These are phyloP conservation scores for Wallacemonas sp. DNA, from an alignment of 208 protist species.

Conservation along the genomic window DNA sequence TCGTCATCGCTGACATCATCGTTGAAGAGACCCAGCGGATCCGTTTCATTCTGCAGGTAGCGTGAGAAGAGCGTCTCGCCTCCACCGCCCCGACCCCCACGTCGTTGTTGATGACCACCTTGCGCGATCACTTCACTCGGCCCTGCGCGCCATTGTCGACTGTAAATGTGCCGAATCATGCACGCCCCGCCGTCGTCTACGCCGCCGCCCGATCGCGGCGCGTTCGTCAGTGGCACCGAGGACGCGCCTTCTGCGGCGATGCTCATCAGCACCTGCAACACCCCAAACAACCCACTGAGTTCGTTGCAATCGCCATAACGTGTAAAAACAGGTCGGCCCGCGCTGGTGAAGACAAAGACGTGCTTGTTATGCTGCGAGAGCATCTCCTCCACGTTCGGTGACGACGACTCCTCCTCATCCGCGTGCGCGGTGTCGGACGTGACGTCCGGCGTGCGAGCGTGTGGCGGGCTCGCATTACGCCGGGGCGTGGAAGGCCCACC, in stretches of 20 bases:
- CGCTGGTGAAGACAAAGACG: constrained; percentile 84
- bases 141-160: background rate
- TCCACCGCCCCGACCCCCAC: background rate
- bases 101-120: background rate
- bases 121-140: background rate
- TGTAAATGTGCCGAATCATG: background rate
- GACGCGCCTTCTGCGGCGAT: constrained; percentile 26
- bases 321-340: constrained; percentile 86
- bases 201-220: background rate
- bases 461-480: background rate
- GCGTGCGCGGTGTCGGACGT: background rate
- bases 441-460: background rate
- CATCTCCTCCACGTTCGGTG: constrained; percentile 17
- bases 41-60: constrained; percentile 8
- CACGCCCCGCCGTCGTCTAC: background rate
- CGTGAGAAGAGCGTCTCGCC: background rate
- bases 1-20: background rate
- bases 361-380: constrained; percentile 61
- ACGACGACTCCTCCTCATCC: background rate
- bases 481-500: too few relatives aligned
- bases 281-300: constrained; percentile 62
- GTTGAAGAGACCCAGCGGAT: constrained; percentile 10
- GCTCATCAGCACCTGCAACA: constrained; percentile 72
- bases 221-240: too few relatives aligned
- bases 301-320: constrained; percentile 57